Base-by-base conservation (phyloP, 2,329 filamentous ascomycete species). In the Microcera coccophila region DNA sequence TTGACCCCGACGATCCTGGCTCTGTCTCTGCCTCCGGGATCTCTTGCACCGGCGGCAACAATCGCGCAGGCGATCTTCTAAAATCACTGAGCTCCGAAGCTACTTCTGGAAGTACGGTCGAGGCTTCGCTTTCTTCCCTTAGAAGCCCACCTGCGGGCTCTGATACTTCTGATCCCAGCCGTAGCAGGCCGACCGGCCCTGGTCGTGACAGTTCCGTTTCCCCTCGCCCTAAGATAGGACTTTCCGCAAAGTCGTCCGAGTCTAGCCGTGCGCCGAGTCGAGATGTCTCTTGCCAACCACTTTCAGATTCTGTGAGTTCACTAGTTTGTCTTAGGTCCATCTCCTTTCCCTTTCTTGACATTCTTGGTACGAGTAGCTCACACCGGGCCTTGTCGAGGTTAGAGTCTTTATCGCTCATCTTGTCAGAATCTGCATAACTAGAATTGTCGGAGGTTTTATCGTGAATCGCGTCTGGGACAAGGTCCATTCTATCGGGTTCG, bases 1-100 rank as follows among this genome's bases (percentile, higher is more conserved):
- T 9, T 5, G 8, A 20, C 5, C 33, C 5, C 7, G 29, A 15
- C 11, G 4, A n/a, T 20, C 18, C 33, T 8, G 11, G 14, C 5
- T 41, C 20, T n/a, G 29, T 22, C 21, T 38, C 35, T 14, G 71
- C 69, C 51, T 78, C 75, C 1, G 67, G 65, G 8, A 67, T 63
- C 53, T 81, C 76, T 51, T 69, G 67, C 4, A 81, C 76, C 1
- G 75, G 71, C 4, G 76, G 67, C 36, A 81, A 59, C n/a, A 63
- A 63, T 41, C 69, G 66, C 5, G 68, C 63, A 16, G 71, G 64
- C 3, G 68, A 70, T 36, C 69, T 67, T 43, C 67, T 64, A 43
- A 70, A 66, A 32, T 72, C 72, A 19, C 62, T 52, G 14, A 65
- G 39, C 14, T 63, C 62, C 11, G 17, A 35, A 19, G 15, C 33